Base-by-base conservation (phyloP, 2,329 filamentous ascomycete genomes). In the Colletotrichum trifolii region DNA sequence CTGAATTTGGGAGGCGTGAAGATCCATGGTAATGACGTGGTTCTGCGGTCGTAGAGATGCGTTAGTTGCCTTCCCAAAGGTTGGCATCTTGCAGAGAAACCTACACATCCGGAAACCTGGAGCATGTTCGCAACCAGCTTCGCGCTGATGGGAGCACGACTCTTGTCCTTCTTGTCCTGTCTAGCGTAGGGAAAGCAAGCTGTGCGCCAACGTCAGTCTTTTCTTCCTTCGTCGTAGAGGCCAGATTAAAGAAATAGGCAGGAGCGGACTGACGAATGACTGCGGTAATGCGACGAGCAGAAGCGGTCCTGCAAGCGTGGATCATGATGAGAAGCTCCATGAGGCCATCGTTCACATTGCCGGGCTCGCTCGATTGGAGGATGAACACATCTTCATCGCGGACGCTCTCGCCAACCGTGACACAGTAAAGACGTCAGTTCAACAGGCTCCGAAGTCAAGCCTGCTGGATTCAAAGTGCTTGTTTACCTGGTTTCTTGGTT, bases 291-390 rank as follows among this genome's bases (percentile, higher is more conserved):
- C 93, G 91, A 67, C 93, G 87, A 6, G 93, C 93, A 40, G 77
- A 66, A 43, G 79, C 79, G 15, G 78, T 81, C 52, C 75, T 78
- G 83, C 93, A 96, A 64, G 93, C 93, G 74, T 95, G 94, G 79
- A 96, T 94, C 88, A 96, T 95, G 79, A 96, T 96, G 66, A 97
- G 85, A 40, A 96, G 87, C 79, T 97, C 93, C 93, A 97, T 97
- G 64, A 97, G 85, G 58, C 92, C 92, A 77, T 97, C 93, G 80
- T 97, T 97, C 82, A 97, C 94, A 76, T 96, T 92, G 77, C 93
- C 92, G 2, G 93, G 93, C 43, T 91, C 89, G 58, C 93, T 96
- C 53, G 93, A 96, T 79, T 97, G 93, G 67, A 97, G 83, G 73
- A 97, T 94, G 82, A 96, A 96, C 74, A 96, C 67, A 57, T 69